phyloP scores from a whole-genome alignment of 306 rosid species.

The Erythrophleum fordii region DNA sequence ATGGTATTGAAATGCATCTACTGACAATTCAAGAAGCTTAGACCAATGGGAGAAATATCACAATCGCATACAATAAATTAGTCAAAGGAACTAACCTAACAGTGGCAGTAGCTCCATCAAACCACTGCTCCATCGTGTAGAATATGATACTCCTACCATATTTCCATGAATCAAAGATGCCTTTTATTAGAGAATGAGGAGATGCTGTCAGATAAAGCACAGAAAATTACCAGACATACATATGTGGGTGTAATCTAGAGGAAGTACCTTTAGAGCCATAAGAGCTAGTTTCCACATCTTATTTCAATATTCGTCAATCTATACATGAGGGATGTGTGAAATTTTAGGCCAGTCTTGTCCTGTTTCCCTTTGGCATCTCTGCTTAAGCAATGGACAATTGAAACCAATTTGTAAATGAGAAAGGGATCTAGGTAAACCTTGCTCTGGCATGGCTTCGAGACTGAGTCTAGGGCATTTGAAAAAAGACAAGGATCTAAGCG shows the following conservation, averaged over 20 bases:
- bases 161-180: too few species aligned
- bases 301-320: accelerated
- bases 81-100: too few species aligned
- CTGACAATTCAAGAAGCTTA: too few species aligned
- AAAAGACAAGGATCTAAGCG: neutral
- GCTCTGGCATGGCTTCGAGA: neutral
- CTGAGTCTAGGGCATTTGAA: neutral
- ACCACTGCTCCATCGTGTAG: too few species aligned
- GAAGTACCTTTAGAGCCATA: too few species aligned
- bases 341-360: neutral
- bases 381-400: neutral
- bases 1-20: too few species aligned
- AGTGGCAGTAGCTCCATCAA: too few species aligned
- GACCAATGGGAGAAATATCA: too few species aligned
- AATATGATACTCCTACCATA: too few species aligned
- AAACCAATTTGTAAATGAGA: neutral
- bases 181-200: too few species aligned
- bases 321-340: neutral
- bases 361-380: neutral
- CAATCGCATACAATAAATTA: too few species aligned
- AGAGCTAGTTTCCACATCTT: too few species aligned
- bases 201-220: neutral
- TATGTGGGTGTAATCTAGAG: neutral
- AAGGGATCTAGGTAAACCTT: neutral
- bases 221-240: neutral